Conservation (phyloP, 345 rosid species). For the Eucalyptus lansdowneana region DNA sequence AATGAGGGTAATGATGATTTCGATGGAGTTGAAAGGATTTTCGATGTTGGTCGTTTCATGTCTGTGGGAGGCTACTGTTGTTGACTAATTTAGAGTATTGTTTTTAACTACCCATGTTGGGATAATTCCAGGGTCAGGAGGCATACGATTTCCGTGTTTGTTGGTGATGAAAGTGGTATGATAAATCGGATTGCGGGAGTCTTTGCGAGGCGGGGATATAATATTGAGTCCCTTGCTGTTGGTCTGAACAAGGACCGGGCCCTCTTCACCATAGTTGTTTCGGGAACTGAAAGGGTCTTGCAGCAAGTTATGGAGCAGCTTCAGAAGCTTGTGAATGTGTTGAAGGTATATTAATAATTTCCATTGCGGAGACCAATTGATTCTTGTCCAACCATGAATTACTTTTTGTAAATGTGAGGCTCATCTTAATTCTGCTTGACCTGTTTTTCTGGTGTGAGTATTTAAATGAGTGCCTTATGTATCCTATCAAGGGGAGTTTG, state of each 20-base stretch:
- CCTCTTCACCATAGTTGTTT: conserved; percentile 83
- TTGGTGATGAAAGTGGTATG: conserved; percentile 98
- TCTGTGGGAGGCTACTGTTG: neutral
- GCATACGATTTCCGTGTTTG: conserved; percentile 86
- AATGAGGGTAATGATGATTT: neutral
- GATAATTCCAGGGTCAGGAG: conserved; percentile 42
- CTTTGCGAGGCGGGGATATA: conserved; percentile 89
- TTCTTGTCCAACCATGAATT: neutral
- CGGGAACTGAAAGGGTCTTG: conserved; percentile 71
- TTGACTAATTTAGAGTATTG: neutral
- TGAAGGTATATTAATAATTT: conserved; percentile 34
- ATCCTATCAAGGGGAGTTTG: neutral
- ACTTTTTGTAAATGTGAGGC: neutral
- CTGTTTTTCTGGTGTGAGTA: neutral
- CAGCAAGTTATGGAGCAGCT: conserved; percentile 90
- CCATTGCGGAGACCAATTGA: neutral
- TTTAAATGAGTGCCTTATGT: neutral
- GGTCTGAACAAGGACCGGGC: conserved; percentile 92
- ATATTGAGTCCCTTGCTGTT: conserved; percentile 97
- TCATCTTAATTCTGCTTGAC: neutral
- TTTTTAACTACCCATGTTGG: neutral
- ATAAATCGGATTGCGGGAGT: conserved; percentile 96
- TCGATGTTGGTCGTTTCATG: neutral
- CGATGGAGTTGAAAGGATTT: neutral
- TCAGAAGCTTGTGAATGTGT: conserved; percentile 90